A percentile compares a stretch with the other conserved stretches of the same genome.
Conservation (phyloP, 2,329 filamentous ascomycete genomes). For the Colletotrichum sp. region DNA sequence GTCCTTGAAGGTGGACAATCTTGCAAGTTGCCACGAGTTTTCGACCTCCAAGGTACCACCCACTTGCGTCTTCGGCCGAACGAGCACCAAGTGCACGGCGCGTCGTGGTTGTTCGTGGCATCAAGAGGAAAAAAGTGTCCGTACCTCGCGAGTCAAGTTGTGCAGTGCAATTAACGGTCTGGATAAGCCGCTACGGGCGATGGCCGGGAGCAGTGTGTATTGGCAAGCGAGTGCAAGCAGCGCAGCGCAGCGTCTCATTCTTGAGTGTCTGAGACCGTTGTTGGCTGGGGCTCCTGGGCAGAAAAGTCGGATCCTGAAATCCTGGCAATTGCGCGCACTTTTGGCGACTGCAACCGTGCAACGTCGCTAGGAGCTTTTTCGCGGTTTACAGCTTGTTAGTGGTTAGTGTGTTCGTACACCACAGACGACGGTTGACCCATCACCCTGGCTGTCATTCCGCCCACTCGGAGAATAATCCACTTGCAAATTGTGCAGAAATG, state of each 20-base stretch:
- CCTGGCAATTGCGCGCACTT: not conserved
- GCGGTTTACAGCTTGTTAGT: not conserved
- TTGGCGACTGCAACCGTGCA: constrained; percentile 12
- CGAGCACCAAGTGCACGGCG: not conserved
- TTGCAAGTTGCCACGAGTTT: not conserved
- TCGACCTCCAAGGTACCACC: not conserved
- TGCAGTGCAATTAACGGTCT: not conserved
- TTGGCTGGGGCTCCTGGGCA: not conserved
- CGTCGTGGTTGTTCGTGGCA: not conserved
- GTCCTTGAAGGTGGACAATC: not conserved
- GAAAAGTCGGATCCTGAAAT: not conserved
- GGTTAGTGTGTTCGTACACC: not conserved
- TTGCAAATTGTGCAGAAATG: not conserved
- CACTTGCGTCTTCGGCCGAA: not conserved
- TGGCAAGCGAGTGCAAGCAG: not conserved
- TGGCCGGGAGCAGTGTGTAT: not conserved
- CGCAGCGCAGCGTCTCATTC: not conserved
- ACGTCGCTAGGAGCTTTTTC: constrained; percentile 7
- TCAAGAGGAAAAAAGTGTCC: not conserved
- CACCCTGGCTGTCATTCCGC: not conserved
- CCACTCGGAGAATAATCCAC: not conserved
- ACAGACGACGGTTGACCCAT: not conserved
- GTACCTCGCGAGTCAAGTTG: not conserved
- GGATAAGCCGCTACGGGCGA: not conserved
- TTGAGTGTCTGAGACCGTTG: not conserved